A percentile compares a stretch with the other conserved stretches of the same genome.
phyloP scores from a whole-genome alignment of 495 filamentous ascomycete genomes.

The Rusavskia elegans region DNA sequence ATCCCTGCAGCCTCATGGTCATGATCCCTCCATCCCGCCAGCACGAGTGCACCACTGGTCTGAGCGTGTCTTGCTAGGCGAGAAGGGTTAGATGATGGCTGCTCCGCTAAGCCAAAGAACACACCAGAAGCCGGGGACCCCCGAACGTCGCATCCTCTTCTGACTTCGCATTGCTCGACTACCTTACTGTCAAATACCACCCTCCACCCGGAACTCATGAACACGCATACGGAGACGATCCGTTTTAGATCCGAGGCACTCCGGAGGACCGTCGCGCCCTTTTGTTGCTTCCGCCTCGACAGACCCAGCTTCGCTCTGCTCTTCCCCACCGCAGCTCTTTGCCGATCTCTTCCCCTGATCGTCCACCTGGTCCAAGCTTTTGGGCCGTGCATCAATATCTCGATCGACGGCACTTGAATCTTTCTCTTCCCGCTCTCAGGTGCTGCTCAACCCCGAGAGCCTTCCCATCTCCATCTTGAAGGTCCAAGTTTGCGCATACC shows the following conservation, averaged over 20 bases:
- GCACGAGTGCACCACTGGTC: not conserved
- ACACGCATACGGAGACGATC: too few species aligned
- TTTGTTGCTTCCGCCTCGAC: not conserved
- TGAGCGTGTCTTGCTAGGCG: not conserved
- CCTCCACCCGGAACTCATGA: too few species aligned
- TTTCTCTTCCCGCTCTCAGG: not conserved
- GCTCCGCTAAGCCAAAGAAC: not conserved
- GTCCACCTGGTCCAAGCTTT: not conserved
- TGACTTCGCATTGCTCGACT: too few species aligned
- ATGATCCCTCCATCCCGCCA: not conserved
- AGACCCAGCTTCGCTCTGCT: not conserved
- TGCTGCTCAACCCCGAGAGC: too few species aligned
- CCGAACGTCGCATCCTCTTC: not conserved
- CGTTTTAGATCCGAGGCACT: too few species aligned
- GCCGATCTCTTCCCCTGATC: not conserved
- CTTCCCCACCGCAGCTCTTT: not conserved
- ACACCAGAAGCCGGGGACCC: not conserved
- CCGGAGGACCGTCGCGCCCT: too few species aligned
- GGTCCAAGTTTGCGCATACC: not conserved
- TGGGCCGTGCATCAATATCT: not conserved
- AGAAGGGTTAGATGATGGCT: not conserved
- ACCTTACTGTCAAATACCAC: too few species aligned
- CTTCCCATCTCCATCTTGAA: too few species aligned
- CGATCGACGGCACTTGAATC: not conserved
- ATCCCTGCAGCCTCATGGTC: conserved; percentile 1